Base-by-base conservation (phyloP, 495 filamentous ascomycete species). In the Neurospora sp. region DNA sequence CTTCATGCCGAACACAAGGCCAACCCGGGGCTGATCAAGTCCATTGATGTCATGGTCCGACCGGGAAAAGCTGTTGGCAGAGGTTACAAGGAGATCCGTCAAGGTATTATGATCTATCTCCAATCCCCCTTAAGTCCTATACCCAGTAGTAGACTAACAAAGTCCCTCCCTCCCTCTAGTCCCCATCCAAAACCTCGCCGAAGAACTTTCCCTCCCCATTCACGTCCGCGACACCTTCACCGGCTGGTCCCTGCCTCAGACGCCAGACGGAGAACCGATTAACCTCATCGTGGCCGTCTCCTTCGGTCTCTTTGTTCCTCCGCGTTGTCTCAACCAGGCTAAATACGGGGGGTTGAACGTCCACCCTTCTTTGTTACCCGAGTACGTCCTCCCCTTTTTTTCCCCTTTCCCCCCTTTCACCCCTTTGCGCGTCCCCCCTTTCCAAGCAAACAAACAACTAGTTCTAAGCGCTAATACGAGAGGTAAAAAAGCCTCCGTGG, bases 241-340 rank as follows among this genome's bases (percentile, higher is more conserved):
- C 38, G 88, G 87, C n/a, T 97, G 94, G 94, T 80, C 87, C 22
- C 14, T 10, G 22, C 41, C 68, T 9, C 37, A 92, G 89, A 88
- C 89, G 42, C 81, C 82, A 6, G 69, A 86, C n/a, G 82, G 77
- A 40, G 82, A 81, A 16, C 79, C 86, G 22, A 89, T 92, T 73
- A 94, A 98, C 78, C 85, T 99, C 59, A 90, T 99, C 72, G 87
- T 98, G 41, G 94, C 94, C 31, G 96, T 98, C n/a, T 98, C 96
- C 8, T 99, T 98, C 80, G 96, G 96, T 4, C 87, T 96, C 18
- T 91, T 97, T 69, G 89, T 99, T 11, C 96, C 96, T 1, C 88
- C 89, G 6, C 86, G 92, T 4, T 87, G 97, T 18, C 85, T 98
- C 53, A 85, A 83, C 37, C 80, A 76, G 6, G 86, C 92, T 18